Percentiles rank a stretch among this genome's conserved stretches.
Conservation (phyloP, 768 basidiomycete species). For the Russula compacta region DNA sequence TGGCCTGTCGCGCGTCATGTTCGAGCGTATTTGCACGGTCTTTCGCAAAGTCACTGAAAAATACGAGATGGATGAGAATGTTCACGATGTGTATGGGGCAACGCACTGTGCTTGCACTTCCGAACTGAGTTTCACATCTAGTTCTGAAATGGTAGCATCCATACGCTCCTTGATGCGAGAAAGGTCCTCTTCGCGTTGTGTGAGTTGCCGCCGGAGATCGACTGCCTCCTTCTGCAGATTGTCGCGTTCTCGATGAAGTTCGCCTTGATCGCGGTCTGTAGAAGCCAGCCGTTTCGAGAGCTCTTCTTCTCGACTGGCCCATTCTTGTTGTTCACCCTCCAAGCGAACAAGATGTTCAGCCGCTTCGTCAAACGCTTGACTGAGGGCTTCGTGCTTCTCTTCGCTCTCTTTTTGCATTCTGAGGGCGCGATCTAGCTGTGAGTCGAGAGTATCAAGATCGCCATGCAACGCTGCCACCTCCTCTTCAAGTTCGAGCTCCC, state of each 20-base stretch:
- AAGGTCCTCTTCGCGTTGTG: conserved; percentile 76
- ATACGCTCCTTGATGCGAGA: conserved; percentile 64
- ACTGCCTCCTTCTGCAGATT: conserved; percentile 56
- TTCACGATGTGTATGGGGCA: not conserved
- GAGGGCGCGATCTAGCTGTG: conserved; percentile 75
- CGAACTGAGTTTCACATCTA: conserved; percentile 59
- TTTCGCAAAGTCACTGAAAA: conserved; percentile 53
- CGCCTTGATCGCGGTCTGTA: conserved; percentile 36
- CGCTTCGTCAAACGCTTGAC: conserved; percentile 71
- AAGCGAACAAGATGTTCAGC: conserved; percentile 78
- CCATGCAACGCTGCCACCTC: conserved; percentile 70
- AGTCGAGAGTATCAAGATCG: conserved; percentile 78
- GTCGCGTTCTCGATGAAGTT: conserved; percentile 38
- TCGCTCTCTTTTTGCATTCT: conserved; percentile 71
- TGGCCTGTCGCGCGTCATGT: conserved; percentile 57
- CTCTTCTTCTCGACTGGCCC: conserved; percentile 55
- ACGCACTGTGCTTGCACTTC: conserved; percentile 60
- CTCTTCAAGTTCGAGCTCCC: conserved; percentile 80
- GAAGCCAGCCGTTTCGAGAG: conserved; percentile 42
- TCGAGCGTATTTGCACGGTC: conserved; percentile 54
- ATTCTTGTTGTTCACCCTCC: conserved; percentile 66
- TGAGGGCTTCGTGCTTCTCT: conserved; percentile 64
- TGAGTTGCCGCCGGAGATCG: conserved; percentile 58
- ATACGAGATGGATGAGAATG: not conserved
- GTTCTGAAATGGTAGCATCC: conserved; percentile 51